Base-by-base conservation (phyloP, 1,284 basidiomycete genomes). In the Tilletia walkeri region DNA sequence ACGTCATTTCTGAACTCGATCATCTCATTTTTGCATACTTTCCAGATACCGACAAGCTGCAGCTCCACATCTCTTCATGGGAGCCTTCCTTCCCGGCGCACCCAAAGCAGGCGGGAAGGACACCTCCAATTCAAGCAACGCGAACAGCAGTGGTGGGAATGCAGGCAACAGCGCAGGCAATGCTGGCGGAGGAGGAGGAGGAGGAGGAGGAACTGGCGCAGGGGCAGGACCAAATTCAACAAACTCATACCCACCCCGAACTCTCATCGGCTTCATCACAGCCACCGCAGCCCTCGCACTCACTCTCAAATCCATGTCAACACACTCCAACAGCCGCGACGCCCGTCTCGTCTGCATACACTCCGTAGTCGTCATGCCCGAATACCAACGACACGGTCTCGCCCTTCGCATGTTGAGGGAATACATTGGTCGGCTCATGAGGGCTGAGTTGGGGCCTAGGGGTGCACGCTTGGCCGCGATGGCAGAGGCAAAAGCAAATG, bases 301-400 rank as follows among this genome's bases (percentile, higher is more conserved):
- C 36, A 78, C 81, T 2, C 70, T 76, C 9, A 71, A 76, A 9
- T 73, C 77, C 70, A 77, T 82, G 72, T 77, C 77, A 39, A 75
- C 68, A 9, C 78, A 78, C 70, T 76, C 74, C 68, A 70, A 73
- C 4, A 77, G 74, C 41, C 71, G 72, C 10, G 74, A 79, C 41
- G 80, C 82, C 0, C 73, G 73, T 38, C 74, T 82, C 56, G 80
- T 83, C 45, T 83, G 82, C 69, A 77, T 83, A 20, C 80, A 81
- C 63, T 73, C 73, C 56, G 73, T 83, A 49, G 76, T 76, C 67
- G 80, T 83, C 20, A 73, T 76, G 18, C 71, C 70, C 48, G 73
- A 73, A 38, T 73, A 75, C 63, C 76, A 76, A 48, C 65, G 72
- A 12, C 75, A 76, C 47, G 80, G 81, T 2, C 34, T 82, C 0